Conservation (phyloP, 2,329 filamentous ascomycete genomes). For the Pseudogymnoascus sp. region DNA sequence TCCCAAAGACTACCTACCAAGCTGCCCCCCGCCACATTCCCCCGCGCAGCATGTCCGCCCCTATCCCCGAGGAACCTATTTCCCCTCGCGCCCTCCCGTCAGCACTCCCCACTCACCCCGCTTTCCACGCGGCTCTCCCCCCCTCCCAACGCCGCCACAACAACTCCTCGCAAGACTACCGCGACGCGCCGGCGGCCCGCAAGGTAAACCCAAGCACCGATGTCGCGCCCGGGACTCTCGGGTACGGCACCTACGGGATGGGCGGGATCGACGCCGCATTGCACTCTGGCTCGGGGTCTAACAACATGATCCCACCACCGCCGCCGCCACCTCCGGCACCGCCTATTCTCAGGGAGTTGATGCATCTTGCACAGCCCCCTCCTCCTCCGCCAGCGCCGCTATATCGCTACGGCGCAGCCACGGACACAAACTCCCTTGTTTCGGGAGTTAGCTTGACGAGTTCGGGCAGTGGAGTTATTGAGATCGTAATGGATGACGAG, state of each 20-base stretch:
- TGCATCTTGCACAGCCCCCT: constrained; percentile 52
- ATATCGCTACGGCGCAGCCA: constrained; percentile 29
- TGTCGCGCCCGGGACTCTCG: constrained; percentile 24
- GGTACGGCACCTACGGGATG: constrained; percentile 27
- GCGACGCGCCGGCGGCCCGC: constrained; percentile 19
- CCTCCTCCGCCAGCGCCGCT: constrained; percentile 54
- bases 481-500: constrained; percentile 59
- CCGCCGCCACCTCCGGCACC: constrained; percentile 44
- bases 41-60: constrained; percentile 55
- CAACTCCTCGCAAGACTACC: constrained; percentile 17
- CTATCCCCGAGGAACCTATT: constrained; percentile 39
- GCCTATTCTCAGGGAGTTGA: constrained; percentile 52
- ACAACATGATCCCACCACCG: constrained; percentile 41
- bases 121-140: constrained; percentile 31
- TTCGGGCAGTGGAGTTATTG: constrained; percentile 50
- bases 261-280: constrained; percentile 41
- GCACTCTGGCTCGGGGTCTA: constrained; percentile 32
- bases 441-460: constrained; percentile 28
- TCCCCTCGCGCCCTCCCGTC: constrained; percentile 26
- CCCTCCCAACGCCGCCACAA: constrained; percentile 26
- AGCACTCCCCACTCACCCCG: constrained; percentile 33
- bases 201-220: constrained; percentile 24
- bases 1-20: constrained; percentile 25
- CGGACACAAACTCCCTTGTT: constrained; percentile 26
- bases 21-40: constrained; percentile 38